Evolutionary conservation across 345 rosid species (phyloP).

Genomic region (Eucalyptus coolabah): DNA sequence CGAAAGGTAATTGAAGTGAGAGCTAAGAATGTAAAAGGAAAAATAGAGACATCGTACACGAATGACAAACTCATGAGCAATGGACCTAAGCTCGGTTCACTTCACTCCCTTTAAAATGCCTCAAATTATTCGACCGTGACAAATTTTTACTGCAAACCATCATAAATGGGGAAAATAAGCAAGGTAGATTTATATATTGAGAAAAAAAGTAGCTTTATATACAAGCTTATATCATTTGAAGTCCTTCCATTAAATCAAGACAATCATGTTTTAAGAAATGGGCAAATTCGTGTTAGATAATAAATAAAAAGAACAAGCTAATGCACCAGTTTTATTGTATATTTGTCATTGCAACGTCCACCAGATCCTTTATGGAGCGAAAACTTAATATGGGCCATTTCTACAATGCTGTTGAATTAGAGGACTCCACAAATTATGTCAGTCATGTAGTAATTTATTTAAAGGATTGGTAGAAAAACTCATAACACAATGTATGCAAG

Average conservation of each 20-base stretch:
- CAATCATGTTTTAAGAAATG: too few species aligned
- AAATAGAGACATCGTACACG: accelerated
- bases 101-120: neutral
- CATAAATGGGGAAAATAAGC: neutral
- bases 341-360: neutral
- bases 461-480: neutral
- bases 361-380: neutral
- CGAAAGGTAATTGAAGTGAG: neutral
- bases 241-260: neutral
- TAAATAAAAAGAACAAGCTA: too few species aligned
- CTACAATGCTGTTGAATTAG: neutral
- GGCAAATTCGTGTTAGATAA: neutral
- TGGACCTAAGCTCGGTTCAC: neutral
- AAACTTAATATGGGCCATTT: neutral
- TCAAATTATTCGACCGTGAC: neutral
- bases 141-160: neutral
- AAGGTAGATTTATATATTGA: neutral
- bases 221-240: neutral
- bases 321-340: neutral
- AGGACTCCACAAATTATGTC: neutral
- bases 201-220: too few species aligned
- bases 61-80: neutral
- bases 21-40: accelerated
- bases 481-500: neutral
- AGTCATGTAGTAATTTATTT: neutral